Conservation (phyloP, 1,284 basidiomycete species). For the Pseudozyma thailandica region DNA sequence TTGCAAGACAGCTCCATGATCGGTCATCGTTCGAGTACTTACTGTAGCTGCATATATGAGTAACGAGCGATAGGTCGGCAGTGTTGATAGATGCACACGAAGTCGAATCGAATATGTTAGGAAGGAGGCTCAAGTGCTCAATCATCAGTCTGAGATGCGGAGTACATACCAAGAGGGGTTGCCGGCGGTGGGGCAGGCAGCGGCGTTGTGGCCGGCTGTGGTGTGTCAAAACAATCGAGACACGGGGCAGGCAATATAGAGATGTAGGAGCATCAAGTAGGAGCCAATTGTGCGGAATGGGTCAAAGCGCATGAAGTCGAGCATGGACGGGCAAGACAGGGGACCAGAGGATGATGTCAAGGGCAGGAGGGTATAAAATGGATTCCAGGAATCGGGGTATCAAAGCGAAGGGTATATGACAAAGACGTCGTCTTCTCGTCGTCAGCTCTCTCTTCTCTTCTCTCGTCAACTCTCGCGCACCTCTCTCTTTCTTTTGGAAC, state of each 20-base stretch:
- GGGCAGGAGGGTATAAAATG: slow-evolving; percentile 12
- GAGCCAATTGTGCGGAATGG: not conserved
- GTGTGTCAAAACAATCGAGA: not conserved
- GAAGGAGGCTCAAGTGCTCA: not conserved
- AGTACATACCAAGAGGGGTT: slow-evolving; percentile 59
- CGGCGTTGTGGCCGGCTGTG: slow-evolving; percentile 64
- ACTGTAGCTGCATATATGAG: slow-evolving; percentile 27
- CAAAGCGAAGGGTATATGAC: slow-evolving; percentile 50
- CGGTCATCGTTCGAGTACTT: slow-evolving; percentile 4
- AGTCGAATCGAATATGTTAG: slow-evolving; percentile 1
- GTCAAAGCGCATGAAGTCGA: slow-evolving; percentile 5
- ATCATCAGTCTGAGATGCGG: not conserved
- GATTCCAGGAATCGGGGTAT: slow-evolving; percentile 31
- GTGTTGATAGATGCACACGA: not conserved
- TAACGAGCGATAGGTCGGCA: not conserved
- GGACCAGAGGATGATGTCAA: not conserved
- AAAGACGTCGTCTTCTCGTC: slow-evolving; percentile 48
- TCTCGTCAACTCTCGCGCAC: slow-evolving; percentile 25
- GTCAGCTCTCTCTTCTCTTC: slow-evolving; percentile 51
- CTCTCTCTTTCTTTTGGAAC: slow-evolving; percentile 12
- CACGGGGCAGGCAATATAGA: not conserved
- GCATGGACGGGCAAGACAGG: slow-evolving; percentile 8
- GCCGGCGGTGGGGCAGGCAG: slow-evolving; percentile 63
- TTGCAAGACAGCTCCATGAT: too few species aligned
- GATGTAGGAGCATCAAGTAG: not conserved